Base-by-base conservation (phyloP, 345 rosid species). In the Anastatica hierochuntica region DNA sequence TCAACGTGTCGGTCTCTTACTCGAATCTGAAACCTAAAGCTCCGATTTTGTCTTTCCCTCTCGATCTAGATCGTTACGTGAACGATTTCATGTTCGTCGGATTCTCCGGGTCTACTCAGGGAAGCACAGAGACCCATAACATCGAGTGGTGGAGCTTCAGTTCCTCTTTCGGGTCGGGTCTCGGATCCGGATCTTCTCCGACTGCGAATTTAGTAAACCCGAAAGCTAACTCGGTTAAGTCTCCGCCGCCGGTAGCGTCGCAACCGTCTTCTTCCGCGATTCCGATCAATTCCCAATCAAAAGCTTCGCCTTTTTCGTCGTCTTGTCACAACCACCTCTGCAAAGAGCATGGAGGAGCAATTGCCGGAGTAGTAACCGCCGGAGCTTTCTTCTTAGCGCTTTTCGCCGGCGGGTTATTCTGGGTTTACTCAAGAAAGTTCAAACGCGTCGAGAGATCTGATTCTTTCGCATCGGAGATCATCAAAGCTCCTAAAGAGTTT, bases 91-190 rank as follows among this genome's bases (percentile, higher is more conserved):
- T 88, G 97, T 88, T 71, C 53, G 89, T 88, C 4, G 97, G 97
- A 9, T 88, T 88, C 68, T 73, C 95, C 24, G 97, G 86, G 11
- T 88, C 97, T 2, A 88, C 95, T 13, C 92, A 88, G 58, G 95
- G 97, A 12, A 88, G 97, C 38, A 88, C 97, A 30, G 97, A 88
- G 77, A 63, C 63, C 21, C 97, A 88, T 58, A 82, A 58, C 51
- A 77, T 88, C 9, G 95, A 85, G 18, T 88, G 95, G 97, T 88
- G 97, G 97, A 83, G 95, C 49, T 88, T 88, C 53, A 80, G 72
- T 34, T 80, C 92, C 9, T 73, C 86, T 1, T 80, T 82, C 64
- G 84, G 70, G 42, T 77, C 79, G 18, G 60, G 34, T 41, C 16
- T 60, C 0, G 56, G 56, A 31, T 35, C 51, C 29, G 75, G 42